These are phyloP conservation scores for Leptographium procerum DNA, from an alignment of 2,329 filamentous ascomycete genomes.

Conservation along the genomic window DNA sequence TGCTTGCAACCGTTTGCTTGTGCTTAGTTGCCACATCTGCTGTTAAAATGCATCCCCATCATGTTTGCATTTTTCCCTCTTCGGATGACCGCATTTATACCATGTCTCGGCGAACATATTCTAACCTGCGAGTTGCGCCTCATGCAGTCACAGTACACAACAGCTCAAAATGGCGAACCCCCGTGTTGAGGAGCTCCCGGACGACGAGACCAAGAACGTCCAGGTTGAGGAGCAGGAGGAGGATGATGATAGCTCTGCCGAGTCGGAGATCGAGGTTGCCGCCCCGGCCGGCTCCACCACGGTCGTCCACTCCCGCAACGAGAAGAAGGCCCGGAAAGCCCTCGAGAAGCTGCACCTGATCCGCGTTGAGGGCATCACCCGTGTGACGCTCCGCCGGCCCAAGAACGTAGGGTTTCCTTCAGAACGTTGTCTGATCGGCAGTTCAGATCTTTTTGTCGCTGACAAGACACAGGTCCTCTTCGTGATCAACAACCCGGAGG, in stretches of 20 bases:
- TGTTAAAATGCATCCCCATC: background rate
- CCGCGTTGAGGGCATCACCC: constrained; percentile 93
- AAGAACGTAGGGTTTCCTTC: constrained; percentile 90
- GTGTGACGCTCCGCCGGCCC: constrained; percentile 92
- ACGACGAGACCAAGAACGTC: constrained; percentile 78
- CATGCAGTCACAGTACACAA: background rate
- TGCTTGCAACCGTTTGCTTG: no score
- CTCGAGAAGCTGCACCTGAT: constrained; percentile 97
- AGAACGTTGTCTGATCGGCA: constrained; percentile 57
- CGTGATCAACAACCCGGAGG: constrained; percentile 98
- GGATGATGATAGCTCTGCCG: constrained; percentile 56
- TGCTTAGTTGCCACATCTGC: background rate
- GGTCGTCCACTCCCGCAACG: constrained; percentile 94
- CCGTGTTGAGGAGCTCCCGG: constrained; percentile 92
- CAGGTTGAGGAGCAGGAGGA: constrained; percentile 63
- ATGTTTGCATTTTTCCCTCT: background rate
- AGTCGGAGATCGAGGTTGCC: constrained; percentile 65
- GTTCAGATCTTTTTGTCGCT: constrained; percentile 48
- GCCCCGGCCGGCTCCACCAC: constrained; percentile 68
- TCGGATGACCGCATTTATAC: background rate
- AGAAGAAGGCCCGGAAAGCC: constrained; percentile 99
- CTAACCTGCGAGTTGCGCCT: background rate
- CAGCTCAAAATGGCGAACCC: constrained; percentile 81
- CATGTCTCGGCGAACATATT: background rate
- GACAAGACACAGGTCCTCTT: constrained; percentile 79